A percentile compares a stretch with the other conserved stretches of the same genome.
These are phyloP conservation scores for Aspergillus clavatus DNA, from an alignment of 2,329 filamentous ascomycete genomes.

Conservation along the genomic window DNA sequence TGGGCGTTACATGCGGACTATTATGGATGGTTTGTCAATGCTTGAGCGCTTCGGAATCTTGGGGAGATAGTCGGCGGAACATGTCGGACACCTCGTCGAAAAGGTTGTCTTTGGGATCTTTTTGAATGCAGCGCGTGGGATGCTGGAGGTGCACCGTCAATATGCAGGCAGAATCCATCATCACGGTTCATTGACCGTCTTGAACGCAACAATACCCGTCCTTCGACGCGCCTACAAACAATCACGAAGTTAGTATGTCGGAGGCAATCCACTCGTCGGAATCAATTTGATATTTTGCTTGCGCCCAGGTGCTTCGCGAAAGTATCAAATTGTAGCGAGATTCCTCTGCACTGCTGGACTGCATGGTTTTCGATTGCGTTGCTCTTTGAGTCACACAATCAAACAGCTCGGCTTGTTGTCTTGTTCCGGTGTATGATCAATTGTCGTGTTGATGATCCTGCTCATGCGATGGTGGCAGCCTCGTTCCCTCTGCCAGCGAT, in stretches of 20 bases:
- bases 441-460: conserved; percentile 17
- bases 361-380: conserved; percentile 32
- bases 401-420: conserved; percentile 34
- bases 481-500: conserved; percentile 11
- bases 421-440: conserved; percentile 30
- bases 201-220: conserved; percentile 33
- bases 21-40: conserved; percentile 51
- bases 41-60: conserved; percentile 28
- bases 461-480: conserved; percentile 12
- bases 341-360: conserved; percentile 42
- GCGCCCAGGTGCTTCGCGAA: conserved; percentile 24
- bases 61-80: conserved; percentile 49
- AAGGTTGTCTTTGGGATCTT: conserved; percentile 48
- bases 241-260: conserved; percentile 27
- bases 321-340: conserved; percentile 50
- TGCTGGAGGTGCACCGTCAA: neutral
- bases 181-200: conserved; percentile 16
- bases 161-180: conserved; percentile 12
- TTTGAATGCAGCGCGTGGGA: conserved; percentile 16
- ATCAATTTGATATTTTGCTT: conserved; percentile 35
- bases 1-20: conserved; percentile 59
- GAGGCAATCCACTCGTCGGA: conserved; percentile 54
- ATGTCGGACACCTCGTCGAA: conserved; percentile 47
- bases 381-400: conserved; percentile 22
- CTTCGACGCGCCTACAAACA: conserved; percentile 42